Evolutionary conservation across 306 rosid genomes (phyloP), one percentile per base, ranked within the genome.

Genomic region (Macrotyloma uniflorum): DNA sequence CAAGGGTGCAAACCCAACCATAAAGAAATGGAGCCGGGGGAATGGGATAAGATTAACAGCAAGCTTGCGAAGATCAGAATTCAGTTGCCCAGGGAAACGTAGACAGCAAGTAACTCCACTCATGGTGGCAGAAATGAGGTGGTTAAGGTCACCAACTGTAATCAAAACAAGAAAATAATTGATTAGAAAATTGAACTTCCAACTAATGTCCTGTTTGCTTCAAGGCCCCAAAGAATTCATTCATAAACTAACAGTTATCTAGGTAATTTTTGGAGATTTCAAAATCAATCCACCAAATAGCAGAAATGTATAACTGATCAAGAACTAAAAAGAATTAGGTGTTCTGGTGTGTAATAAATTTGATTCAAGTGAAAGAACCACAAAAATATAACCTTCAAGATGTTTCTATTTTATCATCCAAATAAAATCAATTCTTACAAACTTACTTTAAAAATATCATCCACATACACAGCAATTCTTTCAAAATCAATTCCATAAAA

Each of bases 21-120:
- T 85, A 28, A 85, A 85, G 84, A 85, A 85, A 50, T 85, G 89
- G 70, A 85, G 89, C 4, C 89, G 82, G 0, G 86, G 89, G 80
- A 85, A 85, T 57, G 89, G 89, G 70, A 85, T 85, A 43, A 85
- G 89, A 75, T 85, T 85, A 79, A 85, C 89, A 24, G 89, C 89
- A 15, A 85, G 89, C 78, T 85, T 85, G 13, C 89, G 81, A 12
- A 85, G 89, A 82, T 85, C 89, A 14, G 86, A 85, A 80, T 85
- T 85, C 51, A 85, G 47, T 47, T 85, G 89, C 68, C 89, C 89
- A 24, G 89, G 89, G 84, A 85, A 85, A 75, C 89, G 86, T 64
- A 85, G 80, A 82, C 89, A 85, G 76, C 89, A 85, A 71, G 89
- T 85, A 70, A 85, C 89, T 42, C 89, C 89, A 58, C 89, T 85